Evolutionary conservation across 306 rosid species (phyloP), one percentile per base, ranked within the genome.

Genomic region (Morella rubra): DNA sequence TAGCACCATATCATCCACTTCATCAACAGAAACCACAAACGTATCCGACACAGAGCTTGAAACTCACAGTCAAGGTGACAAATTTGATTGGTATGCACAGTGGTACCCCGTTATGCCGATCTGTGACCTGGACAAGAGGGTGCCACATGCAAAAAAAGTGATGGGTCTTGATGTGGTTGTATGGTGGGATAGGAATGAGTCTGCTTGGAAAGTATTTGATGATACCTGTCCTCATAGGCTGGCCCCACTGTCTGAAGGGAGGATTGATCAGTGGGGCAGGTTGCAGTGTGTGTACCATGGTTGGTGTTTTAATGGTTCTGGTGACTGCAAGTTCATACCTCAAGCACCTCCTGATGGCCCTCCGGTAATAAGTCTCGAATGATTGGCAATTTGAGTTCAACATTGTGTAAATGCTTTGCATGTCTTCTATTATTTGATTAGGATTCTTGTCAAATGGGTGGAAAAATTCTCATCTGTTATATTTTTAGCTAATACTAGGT

Each of bases 261-360:
- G 98, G 79, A 94, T 94, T 77, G 98, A 94, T 84, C 94, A 86
- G 55, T 89, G 94, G 97, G 98, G 98, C 0, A 84, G 98, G 72
- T 80, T 91, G 83, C 98, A 91, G 80, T 94, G 98, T 78, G 98
- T 94, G 41, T 94, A 94, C 68, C 97, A 94, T 84, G 98, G 98
- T 37, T 94, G 96, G 97, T 94, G 98, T 76, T 94, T 94, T 71
- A 83, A 87, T 85, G 97, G 98, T 77, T 82, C 91, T 20, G 98
- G 97, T 41, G 88, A 86, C 44, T 94, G 98, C 82, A 87, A 91
- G 73, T 70, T 94, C 71, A 94, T 94, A 85, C 98, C 97, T 72
- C 98, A 94, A 73, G 96, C 91, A 44, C 91, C 96, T 44, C 83
- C 69, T 3, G 92, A 92, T 7, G 97, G 96, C 60, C 93, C 97